Evolutionary conservation across 768 basidiomycete genomes (phyloP).

Genomic region (Agrocybe praecox): DNA sequence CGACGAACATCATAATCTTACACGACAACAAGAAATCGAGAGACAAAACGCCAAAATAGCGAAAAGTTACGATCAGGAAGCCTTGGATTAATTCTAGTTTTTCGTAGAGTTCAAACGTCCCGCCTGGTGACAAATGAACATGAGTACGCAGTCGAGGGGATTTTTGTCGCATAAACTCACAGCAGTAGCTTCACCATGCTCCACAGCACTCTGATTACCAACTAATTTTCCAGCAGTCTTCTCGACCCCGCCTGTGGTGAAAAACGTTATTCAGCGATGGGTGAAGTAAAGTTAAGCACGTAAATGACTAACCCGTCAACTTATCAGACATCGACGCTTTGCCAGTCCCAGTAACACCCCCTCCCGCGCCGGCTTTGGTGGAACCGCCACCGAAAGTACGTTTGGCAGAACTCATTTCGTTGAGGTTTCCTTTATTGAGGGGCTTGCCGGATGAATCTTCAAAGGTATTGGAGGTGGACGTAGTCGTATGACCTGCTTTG

Average conservation of each 20-base stretch:
- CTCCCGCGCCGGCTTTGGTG: neutral
- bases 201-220: slow-evolving; percentile 5
- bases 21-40: no score
- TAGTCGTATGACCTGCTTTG: neutral
- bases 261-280: neutral
- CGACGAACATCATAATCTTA: no score
- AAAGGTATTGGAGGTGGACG: neutral
- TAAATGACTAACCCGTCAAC: neutral
- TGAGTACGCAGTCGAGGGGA: neutral
- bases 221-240: slow-evolving; percentile 9
- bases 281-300: neutral
- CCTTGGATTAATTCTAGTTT: neutral
- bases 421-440: neutral
- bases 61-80: no score
- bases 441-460: neutral
- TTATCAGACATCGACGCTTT: slow-evolving; percentile 5
- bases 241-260: slow-evolving; percentile 1
- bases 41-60: no score
- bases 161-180: neutral
- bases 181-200: slow-evolving; percentile 1
- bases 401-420: neutral
- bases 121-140: neutral
- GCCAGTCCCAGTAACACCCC: neutral
- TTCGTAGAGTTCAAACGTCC: neutral
- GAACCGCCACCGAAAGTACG: neutral